These are phyloP conservation scores for Esteya vermicola DNA, from an alignment of 2,329 filamentous ascomycete species.

Conservation along the genomic window DNA sequence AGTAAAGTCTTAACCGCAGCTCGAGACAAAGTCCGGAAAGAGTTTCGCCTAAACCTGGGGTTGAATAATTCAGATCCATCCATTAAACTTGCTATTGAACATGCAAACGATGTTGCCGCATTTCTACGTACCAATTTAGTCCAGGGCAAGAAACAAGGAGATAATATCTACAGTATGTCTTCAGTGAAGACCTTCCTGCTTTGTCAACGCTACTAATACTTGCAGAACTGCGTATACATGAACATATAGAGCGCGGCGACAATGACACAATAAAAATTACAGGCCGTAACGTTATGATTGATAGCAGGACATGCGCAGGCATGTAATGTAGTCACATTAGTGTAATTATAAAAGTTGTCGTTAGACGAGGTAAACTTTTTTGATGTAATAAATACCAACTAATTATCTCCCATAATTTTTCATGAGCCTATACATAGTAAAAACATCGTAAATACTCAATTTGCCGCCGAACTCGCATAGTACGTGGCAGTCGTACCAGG, in stretches of 20 bases:
- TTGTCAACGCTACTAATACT: neutral
- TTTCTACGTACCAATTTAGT: constrained; percentile 77
- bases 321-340: constrained; percentile 9
- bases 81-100: constrained; percentile 49
- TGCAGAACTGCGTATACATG: constrained; percentile 76
- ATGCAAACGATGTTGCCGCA: constrained; percentile 70
- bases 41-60: constrained; percentile 55
- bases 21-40: constrained; percentile 53
- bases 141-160: constrained; percentile 50
- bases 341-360: no score
- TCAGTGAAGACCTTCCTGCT: neutral
- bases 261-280: constrained; percentile 73
- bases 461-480: constrained; percentile 74
- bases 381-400: no score
- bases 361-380: no score
- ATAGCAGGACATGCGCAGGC: constrained; percentile 18
- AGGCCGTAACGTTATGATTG: constrained; percentile 16
- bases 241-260: constrained; percentile 80
- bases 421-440: no score
- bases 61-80: constrained; percentile 44
- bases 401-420: no score
- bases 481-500: constrained; percentile 65
- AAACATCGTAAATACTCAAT: no score
- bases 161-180: constrained; percentile 44
- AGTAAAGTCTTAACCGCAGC: constrained; percentile 52